These are phyloP conservation scores for Westerdykella sp. DNA, from an alignment of 2,329 filamentous ascomycete genomes.

Conservation along the genomic window DNA sequence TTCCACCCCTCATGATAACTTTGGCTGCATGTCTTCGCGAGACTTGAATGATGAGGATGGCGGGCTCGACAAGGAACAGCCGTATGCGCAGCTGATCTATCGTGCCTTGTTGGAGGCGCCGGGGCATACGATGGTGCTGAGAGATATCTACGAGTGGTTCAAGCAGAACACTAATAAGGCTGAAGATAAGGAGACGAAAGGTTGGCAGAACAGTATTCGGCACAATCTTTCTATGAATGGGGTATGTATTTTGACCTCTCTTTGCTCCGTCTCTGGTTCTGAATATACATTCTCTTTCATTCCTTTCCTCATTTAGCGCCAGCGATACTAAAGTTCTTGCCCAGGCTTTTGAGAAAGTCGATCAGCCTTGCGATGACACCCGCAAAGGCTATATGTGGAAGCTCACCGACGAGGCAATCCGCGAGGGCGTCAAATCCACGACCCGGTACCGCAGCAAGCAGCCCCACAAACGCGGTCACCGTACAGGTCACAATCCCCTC, in stretches of 20 bases:
- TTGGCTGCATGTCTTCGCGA: no score
- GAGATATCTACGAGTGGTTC: slow-evolving; percentile 91
- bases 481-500: slow-evolving; percentile 18
- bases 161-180: slow-evolving; percentile 71
- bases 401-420: slow-evolving; percentile 62
- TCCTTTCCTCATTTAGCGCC: slow-evolving; percentile 12
- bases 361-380: slow-evolving; percentile 44
- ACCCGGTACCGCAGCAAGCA: slow-evolving; percentile 53
- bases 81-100: slow-evolving; percentile 79
- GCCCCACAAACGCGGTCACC: slow-evolving; percentile 38
- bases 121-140: slow-evolving; percentile 65
- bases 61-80: slow-evolving; percentile 46
- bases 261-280: slow-evolving; percentile 1
- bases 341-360: slow-evolving; percentile 53
- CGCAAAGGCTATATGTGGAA: slow-evolving; percentile 73
- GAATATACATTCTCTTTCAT: background rate
- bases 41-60: slow-evolving; percentile 8
- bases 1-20: slow-evolving; percentile 18
- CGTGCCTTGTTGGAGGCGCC: slow-evolving; percentile 64
- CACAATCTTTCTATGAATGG: slow-evolving; percentile 96
- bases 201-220: slow-evolving; percentile 93
- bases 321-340: slow-evolving; percentile 13
- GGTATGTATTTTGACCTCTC: slow-evolving; percentile 48
- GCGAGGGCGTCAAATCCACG: slow-evolving; percentile 73
- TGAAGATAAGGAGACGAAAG: slow-evolving; percentile 50